Evolutionary conservation across 352 stramenopile species (phyloP), one percentile per base, ranked within the genome.

Genomic region (Phytopythium ostracodes): DNA sequence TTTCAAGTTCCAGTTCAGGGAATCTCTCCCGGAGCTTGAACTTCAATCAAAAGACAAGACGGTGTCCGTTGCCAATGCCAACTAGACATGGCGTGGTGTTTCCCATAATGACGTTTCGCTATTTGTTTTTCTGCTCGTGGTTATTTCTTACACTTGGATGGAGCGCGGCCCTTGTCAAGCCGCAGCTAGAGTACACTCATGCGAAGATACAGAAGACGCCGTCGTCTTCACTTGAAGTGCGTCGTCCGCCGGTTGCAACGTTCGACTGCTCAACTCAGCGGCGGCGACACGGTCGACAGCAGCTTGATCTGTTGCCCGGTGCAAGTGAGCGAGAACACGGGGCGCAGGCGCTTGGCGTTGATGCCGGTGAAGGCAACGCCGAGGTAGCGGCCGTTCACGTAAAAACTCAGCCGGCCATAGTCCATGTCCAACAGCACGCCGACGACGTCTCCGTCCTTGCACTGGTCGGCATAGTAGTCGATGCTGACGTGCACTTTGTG

Each of bases 391-490:
- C 84, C 81, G 47, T 94, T 94, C 50, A 87, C 73, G 68, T 90
- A 94, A 56, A 94, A 94, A 46, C 72, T 90, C 46, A 94, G 60
- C 25, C 76, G 70, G 4, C 83, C 76, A 29, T 83, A 79, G 64
- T 91, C 79, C 78, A 89, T 91, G 56, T 94, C 85, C 10, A 92
- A 65, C 53, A 92, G 63, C 44, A 87, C 76, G 12, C 85, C 85
- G 2, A 94, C 75, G 0, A 91, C 68, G 61, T 94, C 85, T 63
- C 83, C 85, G 24, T 92, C 75, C 44, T 77, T 75, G 59, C 87
- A 91, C n/a, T 78, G 78, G 25, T 87, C 73, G 4, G 76, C 73
- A 60, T 89, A 94, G 67, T 83, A 81, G 57, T 92, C 85, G 52
- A 92, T 86, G 14, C 71, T 80, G 33, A 85, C 71, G 62, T 91